A percentile compares a stretch with the other conserved stretches of the same genome.
Conservation (phyloP, 139 green algal species). For the Pleodorina starrii region DNA sequence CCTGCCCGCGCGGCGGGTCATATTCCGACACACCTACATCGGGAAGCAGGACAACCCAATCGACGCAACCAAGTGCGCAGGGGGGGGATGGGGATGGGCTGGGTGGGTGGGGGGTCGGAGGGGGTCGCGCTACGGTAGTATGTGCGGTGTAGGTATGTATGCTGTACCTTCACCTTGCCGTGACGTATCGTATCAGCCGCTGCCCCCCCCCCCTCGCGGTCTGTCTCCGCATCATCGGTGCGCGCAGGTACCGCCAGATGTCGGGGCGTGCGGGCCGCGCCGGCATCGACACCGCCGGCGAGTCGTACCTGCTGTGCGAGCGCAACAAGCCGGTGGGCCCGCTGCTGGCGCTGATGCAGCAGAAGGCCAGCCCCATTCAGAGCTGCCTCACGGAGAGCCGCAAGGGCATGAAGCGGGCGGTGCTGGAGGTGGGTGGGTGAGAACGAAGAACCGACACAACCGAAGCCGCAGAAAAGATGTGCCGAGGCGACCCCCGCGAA, state of each 20-base stretch:
- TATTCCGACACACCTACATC: slow-evolving; percentile 80
- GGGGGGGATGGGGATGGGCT: neutral
- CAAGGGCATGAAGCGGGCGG: slow-evolving; percentile 84
- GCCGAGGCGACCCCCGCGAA: too few species aligned
- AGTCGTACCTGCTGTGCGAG: slow-evolving; percentile 69
- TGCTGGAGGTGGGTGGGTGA: slow-evolving; percentile 85
- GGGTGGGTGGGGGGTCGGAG: too few species aligned
- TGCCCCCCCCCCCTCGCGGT: too few species aligned
- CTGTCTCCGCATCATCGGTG: too few species aligned
- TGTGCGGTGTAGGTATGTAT: too few species aligned
- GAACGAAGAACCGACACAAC: too few species aligned
- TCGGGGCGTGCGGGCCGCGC: slow-evolving; percentile 78
- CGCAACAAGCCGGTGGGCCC: slow-evolving; percentile 5
- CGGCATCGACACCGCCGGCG: slow-evolving; percentile 78
- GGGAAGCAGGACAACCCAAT: slow-evolving; percentile 65
- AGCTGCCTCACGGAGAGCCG: slow-evolving; percentile 80
- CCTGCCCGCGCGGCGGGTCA: slow-evolving; percentile 89
- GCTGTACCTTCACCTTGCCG: neutral
- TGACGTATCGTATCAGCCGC: too few species aligned
- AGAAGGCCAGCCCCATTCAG: slow-evolving; percentile 60
- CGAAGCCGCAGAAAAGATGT: too few species aligned
- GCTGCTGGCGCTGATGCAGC: slow-evolving; percentile 61
- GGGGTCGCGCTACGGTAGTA: too few species aligned
- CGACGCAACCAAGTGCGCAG: slow-evolving; percentile 61
- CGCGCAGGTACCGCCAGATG: slow-evolving; percentile 85